Base-by-base conservation (phyloP, 371 early-diverging fungal genomes). In the Funneliformis caledonium region DNA sequence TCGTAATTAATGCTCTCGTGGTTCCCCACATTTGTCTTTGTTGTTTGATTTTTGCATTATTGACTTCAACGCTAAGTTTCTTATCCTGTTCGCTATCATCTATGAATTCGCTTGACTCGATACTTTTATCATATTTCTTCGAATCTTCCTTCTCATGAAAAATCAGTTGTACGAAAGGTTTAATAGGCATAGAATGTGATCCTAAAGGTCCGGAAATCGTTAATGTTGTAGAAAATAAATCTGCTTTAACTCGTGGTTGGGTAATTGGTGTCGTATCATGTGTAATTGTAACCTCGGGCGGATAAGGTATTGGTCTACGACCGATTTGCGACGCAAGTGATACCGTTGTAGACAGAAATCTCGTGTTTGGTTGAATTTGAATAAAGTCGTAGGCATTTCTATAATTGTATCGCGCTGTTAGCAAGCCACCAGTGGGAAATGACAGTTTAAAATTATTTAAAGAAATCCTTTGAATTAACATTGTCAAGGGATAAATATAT, bases 11-110 rank as follows among this genome's bases (percentile, higher is more conserved):
- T 16, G 95, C 93, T 67, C 97, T 89, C 4, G 97, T 96, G 5
- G 99, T 98, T 72, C 99, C 99, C 99, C 99, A 98, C 97, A 96
- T 96, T 64, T 92, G 89, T 75, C 91, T 86, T 86, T 98, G 98
- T 59, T 90, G 85, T 83, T 93, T 92, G 69, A 89, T 84, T 22
- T 76, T 77, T 2, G 89, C 85, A 82, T 96, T 90, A 22, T 84
- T 82, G 0, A 97, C 92, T 1, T 85, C 72, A 11, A 98, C 89
- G 16, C 85, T 47, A 5, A 97, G 76, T 48, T 84, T 81, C 45
- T 86, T 84, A 74, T 90, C 92, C 37, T 43, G 26, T 61, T 62
- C 64, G 22, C 67, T 59, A 11, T 62, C 60, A n/a, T 45, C 65
- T 2, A 83, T 72, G 42, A 83, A 37, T 4, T 26, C 48, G n/a